Evolutionary conservation across 176 grass and related monocot species (phyloP).

Genomic region (Phyllostachys edulis): DNA sequence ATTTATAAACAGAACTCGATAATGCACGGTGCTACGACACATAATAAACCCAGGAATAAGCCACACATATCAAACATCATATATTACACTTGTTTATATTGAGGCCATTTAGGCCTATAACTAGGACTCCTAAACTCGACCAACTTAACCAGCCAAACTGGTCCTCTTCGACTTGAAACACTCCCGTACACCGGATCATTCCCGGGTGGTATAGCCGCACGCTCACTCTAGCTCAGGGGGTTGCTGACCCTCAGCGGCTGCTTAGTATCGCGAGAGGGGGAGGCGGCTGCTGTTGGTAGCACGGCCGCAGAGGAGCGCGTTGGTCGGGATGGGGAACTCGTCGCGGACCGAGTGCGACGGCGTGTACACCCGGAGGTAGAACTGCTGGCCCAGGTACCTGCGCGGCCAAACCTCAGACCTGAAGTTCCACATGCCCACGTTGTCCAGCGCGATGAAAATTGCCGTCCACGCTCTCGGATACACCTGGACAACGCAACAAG

Average conservation of each 20-base stretch:
- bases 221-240: not conserved
- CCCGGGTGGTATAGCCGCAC: too few species aligned
- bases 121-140: not conserved
- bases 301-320: conserved; percentile 69
- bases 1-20: not conserved
- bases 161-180: not conserved
- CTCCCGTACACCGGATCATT: not conserved
- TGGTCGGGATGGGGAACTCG: conserved; percentile 64
- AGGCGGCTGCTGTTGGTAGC: conserved; percentile 12
- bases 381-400: conserved; percentile 73
- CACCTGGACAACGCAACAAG: conserved; percentile 33
- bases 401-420: conserved; percentile 70
- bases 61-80: not conserved
- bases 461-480: conserved; percentile 72
- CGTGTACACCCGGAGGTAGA: conserved; percentile 82
- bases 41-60: not conserved
- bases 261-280: not conserved
- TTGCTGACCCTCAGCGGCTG: too few species aligned
- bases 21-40: not conserved
- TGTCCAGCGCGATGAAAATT: conserved; percentile 64
- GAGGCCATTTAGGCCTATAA: not conserved
- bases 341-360: conserved; percentile 62
- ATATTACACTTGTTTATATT: not conserved
- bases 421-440: conserved; percentile 80
- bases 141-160: not conserved